phyloP scores from a whole-genome alignment of 306 rosid species.

The Prunus kanzakura region DNA sequence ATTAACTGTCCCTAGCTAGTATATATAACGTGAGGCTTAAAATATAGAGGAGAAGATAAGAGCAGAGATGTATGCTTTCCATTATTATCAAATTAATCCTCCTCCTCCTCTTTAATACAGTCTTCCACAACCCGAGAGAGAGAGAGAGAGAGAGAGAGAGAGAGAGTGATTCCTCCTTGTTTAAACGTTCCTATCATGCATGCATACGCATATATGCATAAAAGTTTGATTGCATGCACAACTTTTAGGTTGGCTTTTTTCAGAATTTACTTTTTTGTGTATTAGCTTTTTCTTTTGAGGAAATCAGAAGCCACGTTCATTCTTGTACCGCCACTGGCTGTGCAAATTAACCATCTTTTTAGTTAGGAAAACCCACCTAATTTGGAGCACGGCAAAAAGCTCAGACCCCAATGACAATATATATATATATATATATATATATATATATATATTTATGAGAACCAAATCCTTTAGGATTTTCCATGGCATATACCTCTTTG shows the following conservation, averaged over 20 bases:
- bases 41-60: neutral
- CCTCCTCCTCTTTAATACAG: too few relatives aligned
- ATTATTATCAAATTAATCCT: too few relatives aligned
- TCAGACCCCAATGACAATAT: conserved; percentile 39
- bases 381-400: neutral
- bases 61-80: neutral
- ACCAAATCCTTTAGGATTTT: conserved; percentile 39
- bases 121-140: too few relatives aligned
- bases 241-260: too few relatives aligned
- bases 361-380: too few relatives aligned
- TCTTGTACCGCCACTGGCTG: too few relatives aligned
- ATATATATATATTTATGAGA: conserved; percentile 9
- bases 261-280: neutral
- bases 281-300: neutral
- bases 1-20: neutral
- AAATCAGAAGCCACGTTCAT: too few relatives aligned
- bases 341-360: too few relatives aligned
- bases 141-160: too few relatives aligned
- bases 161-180: too few relatives aligned
- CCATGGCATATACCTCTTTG: conserved; percentile 21
- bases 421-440: too few relatives aligned
- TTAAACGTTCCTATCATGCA: too few relatives aligned
- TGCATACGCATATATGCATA: neutral
- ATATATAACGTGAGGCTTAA: neutral
- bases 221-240: neutral